phyloP scores from a whole-genome alignment of 108 stramenopile species.

The Stephanodiscus minutulus region DNA sequence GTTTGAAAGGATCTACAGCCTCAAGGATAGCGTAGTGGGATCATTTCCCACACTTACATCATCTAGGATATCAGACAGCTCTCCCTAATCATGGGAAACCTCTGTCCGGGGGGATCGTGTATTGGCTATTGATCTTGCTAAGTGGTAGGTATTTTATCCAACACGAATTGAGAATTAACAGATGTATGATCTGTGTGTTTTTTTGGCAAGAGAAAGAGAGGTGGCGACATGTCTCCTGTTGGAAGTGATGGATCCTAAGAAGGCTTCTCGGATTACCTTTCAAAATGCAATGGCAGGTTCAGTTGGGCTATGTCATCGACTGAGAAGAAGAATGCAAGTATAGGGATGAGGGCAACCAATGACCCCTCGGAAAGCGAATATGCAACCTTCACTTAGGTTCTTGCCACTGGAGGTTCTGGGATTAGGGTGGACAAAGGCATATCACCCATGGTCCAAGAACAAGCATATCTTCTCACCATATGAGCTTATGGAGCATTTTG shows the following conservation, averaged over 20 bases:
- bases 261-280: neutral
- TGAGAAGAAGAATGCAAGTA: neutral
- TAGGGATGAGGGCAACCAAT: neutral
- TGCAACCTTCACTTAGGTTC: neutral
- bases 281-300: neutral
- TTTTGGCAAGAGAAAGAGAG: neutral
- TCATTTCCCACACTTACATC: too few relatives aligned
- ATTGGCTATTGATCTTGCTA: conserved; percentile 15
- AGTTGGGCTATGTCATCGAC: neutral
- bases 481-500: neutral
- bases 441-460: conserved; percentile 5
- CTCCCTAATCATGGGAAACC: too few relatives aligned
- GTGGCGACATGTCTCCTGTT: neutral
- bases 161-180: conserved; percentile 6
- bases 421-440: conserved; percentile 1
- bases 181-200: neutral
- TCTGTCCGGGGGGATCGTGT: neutral
- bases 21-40: too few relatives aligned
- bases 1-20: too few relatives aligned
- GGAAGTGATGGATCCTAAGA: neutral
- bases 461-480: neutral
- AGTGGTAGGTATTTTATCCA: conserved; percentile 11
- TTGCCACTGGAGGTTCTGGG: conserved; percentile 1
- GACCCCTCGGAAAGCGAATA: neutral
- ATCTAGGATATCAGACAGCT: too few relatives aligned